These are phyloP conservation scores for Alternaria arbusti DNA, from an alignment of 2,329 filamentous ascomycete species.

Conservation along the genomic window DNA sequence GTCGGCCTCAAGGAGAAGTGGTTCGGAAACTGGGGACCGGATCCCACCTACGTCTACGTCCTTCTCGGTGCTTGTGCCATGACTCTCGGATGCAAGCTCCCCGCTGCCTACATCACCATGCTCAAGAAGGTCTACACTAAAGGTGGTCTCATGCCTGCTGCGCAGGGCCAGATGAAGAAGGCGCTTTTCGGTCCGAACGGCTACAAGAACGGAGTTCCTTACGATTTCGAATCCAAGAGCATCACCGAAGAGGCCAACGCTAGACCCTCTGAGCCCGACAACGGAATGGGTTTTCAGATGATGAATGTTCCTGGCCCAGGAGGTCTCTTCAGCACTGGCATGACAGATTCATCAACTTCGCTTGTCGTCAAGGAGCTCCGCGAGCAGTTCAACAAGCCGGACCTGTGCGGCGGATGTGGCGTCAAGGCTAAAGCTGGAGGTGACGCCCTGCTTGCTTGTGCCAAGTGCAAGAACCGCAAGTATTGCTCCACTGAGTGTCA, in stretches of 20 bases:
- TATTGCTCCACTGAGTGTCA: conserved; percentile 43
- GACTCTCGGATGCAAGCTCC: conserved; percentile 24
- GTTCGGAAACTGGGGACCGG: conserved; percentile 1
- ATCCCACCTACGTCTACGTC: conserved; percentile 26
- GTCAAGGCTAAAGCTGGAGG: neutral
- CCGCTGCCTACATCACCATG: conserved; percentile 12
- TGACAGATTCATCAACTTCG: conserved; percentile 15
- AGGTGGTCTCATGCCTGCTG: conserved; percentile 19
- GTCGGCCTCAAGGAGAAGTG: conserved; percentile 3
- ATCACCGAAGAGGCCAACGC: conserved; percentile 16
- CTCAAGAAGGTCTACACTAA: conserved; percentile 27
- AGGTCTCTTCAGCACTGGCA: conserved; percentile 20
- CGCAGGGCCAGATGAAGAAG: conserved; percentile 23
- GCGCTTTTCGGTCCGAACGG: conserved; percentile 26
- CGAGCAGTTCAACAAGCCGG: conserved; percentile 16
- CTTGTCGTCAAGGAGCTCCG: conserved; percentile 27
- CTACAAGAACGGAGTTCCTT: conserved; percentile 21
- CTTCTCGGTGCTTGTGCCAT: conserved; percentile 29
- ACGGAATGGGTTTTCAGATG: neutral
- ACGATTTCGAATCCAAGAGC: conserved; percentile 26
- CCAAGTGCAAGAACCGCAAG: conserved; percentile 31
- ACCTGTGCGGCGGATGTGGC: conserved; percentile 22
- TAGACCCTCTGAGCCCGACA: neutral
- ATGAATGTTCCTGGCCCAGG: conserved; percentile 23
- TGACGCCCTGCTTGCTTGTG: conserved; percentile 27